phyloP scores from a whole-genome alignment of 2,329 filamentous ascomycete species.

The Trichoderma oligosporum region DNA sequence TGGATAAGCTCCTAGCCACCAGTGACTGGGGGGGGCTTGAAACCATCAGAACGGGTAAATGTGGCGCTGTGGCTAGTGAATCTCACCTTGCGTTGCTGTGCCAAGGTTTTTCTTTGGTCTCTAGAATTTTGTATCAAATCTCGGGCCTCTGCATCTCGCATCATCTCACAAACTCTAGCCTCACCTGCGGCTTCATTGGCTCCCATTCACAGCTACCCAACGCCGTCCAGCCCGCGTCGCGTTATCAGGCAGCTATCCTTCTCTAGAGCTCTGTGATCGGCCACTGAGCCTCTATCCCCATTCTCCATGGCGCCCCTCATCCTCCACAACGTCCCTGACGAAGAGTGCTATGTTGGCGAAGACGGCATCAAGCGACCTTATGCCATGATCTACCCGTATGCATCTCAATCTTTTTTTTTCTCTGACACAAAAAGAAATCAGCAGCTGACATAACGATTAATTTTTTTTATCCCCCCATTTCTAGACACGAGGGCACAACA shows the following conservation, averaged over 20 bases:
- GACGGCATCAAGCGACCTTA: slow-evolving; percentile 64
- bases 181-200: slow-evolving; percentile 1
- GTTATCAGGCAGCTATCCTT: background rate
- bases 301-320: slow-evolving; percentile 58
- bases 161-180: background rate
- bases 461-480: background rate
- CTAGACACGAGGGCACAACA: slow-evolving; percentile 43
- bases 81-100: background rate
- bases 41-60: background rate
- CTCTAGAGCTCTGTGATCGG: background rate
- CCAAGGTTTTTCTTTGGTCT: slow-evolving; percentile 5
- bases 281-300: background rate
- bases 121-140: slow-evolving; percentile 6
- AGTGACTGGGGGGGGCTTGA: background rate
- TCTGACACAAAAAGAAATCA: background rate
- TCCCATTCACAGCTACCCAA: background rate
- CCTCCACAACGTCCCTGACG: slow-evolving; percentile 65
- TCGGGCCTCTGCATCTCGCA: slow-evolving; percentile 7
- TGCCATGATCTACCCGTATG: slow-evolving; percentile 63
- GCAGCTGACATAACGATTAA: background rate
- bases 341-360: slow-evolving; percentile 62
- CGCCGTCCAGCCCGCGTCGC: background rate
- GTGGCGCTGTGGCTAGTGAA: slow-evolving; percentile 15
- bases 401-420: background rate
- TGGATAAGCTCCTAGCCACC: too few species aligned